These are phyloP conservation scores for Vickermania ingenoplastis DNA, from an alignment of 208 protist genomes.

Conservation along the genomic window DNA sequence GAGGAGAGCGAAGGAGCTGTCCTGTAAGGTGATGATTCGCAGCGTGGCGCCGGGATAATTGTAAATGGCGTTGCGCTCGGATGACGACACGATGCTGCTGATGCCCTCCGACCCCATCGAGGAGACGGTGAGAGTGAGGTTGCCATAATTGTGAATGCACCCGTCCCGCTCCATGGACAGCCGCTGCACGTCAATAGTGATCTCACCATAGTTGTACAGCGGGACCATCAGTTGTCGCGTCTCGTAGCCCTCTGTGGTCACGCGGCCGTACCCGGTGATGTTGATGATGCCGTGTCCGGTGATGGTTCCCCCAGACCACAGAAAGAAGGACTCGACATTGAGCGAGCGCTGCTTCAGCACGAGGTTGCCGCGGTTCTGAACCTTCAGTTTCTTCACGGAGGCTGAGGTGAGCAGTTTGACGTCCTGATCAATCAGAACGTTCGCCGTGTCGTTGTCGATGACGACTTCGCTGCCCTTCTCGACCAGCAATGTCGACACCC, in stretches of 20 bases:
- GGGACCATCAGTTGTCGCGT: slow-evolving; percentile 42
- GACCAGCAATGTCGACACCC: slow-evolving; percentile 55
- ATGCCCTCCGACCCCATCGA: slow-evolving; percentile 50
- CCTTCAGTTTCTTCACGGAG: slow-evolving; percentile 42
- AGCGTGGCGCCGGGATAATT: slow-evolving; percentile 42
- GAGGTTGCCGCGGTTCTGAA: slow-evolving; percentile 52
- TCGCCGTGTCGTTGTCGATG: slow-evolving; percentile 35
- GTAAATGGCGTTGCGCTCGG: slow-evolving; percentile 38
- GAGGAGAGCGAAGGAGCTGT: slow-evolving; percentile 33
- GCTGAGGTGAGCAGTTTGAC: slow-evolving; percentile 34
- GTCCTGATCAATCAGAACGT: slow-evolving; percentile 53
- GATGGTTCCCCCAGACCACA: slow-evolving; percentile 71
- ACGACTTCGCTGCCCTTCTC: slow-evolving; percentile 40
- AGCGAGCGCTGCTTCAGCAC: slow-evolving; percentile 44
- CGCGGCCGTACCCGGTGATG: slow-evolving; percentile 38
- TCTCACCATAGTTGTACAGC: slow-evolving; percentile 69
- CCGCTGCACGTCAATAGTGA: slow-evolving; percentile 71
- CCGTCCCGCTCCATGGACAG: slow-evolving; percentile 46
- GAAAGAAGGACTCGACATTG: slow-evolving; percentile 57
- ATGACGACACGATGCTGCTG: slow-evolving; percentile 41
- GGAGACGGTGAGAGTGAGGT: slow-evolving; percentile 49
- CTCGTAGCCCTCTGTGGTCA: slow-evolving; percentile 59
- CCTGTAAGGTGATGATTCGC: slow-evolving; percentile 45
- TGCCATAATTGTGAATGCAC: slow-evolving; percentile 69
- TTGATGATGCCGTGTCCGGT: slow-evolving; percentile 60